Conservation (phyloP, 73 alveolate species). For the Stentor roeselii region DNA sequence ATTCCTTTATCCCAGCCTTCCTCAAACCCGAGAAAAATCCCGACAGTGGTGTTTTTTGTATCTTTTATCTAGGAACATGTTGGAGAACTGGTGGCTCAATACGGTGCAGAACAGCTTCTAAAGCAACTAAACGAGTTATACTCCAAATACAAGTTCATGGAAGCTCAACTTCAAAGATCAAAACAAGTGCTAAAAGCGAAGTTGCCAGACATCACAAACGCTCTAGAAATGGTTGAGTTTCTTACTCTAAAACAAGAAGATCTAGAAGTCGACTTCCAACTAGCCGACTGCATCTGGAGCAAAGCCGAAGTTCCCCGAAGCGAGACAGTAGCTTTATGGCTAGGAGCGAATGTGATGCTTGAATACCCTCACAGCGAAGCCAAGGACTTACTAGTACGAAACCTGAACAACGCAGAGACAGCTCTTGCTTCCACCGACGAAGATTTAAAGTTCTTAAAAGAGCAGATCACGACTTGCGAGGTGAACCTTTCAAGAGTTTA, state of each 20-base stretch:
- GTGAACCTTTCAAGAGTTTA: slow-evolving; percentile 91
- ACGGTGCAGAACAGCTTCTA: slow-evolving; percentile 49
- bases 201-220: slow-evolving; percentile 91
- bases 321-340: slow-evolving; percentile 85
- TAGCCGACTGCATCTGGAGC: slow-evolving; percentile 86
- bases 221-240: slow-evolving; percentile 71
- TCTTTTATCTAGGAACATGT: slow-evolving; percentile 58
- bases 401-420: slow-evolving; percentile 71
- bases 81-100: slow-evolving; percentile 76
- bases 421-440: slow-evolving; percentile 68
- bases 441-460: slow-evolving; percentile 81
- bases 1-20: slow-evolving; percentile 63
- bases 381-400: slow-evolving; percentile 59
- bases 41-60: slow-evolving; percentile 70
- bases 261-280: slow-evolving; percentile 72
- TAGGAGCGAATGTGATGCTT: slow-evolving; percentile 95
- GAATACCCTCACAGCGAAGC: slow-evolving; percentile 86
- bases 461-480: slow-evolving; percentile 89
- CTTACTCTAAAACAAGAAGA: slow-evolving; percentile 53
- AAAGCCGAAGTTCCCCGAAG: slow-evolving; percentile 80
- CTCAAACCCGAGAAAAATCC: slow-evolving; percentile 79
- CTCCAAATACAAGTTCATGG: slow-evolving; percentile 89
- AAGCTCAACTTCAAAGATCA: slow-evolving; percentile 74
- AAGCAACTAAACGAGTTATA: slow-evolving; percentile 61
- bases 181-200: slow-evolving; percentile 76